Evolutionary conservation across 73 alveolate species (phyloP).

Genomic region (Paramecium tetraurelia): DNA sequence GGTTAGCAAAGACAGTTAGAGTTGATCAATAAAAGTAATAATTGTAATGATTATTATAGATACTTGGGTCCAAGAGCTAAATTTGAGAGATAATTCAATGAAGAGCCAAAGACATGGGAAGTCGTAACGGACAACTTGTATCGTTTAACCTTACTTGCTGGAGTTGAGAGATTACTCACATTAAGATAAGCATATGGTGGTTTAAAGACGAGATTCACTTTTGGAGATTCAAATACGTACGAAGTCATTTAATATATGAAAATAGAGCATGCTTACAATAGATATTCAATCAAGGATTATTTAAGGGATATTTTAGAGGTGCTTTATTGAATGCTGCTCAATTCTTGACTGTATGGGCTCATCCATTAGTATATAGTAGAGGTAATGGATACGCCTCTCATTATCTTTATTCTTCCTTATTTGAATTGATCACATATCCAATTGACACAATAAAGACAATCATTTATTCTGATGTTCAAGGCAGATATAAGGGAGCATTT

Average conservation of each 20-base stretch:
- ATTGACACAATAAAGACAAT: slow-evolving; percentile 58
- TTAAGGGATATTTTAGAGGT: slow-evolving; percentile 65
- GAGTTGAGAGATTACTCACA: slow-evolving; percentile 62
- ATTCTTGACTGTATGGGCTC: slow-evolving; percentile 37
- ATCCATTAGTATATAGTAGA: slow-evolving; percentile 48
- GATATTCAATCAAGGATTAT: slow-evolving; percentile 55
- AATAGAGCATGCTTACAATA: slow-evolving; percentile 43
- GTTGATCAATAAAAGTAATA: slow-evolving; percentile 15
- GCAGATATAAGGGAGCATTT: slow-evolving; percentile 55
- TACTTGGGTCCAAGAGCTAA: not conserved
- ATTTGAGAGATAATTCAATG: not conserved
- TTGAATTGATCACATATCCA: slow-evolving; percentile 55
- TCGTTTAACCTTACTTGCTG: slow-evolving; percentile 57
- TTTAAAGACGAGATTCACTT: slow-evolving; percentile 53
- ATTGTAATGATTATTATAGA: not conserved
- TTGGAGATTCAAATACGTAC: slow-evolving; percentile 53
- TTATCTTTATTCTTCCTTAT: not conserved
- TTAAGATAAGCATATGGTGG: slow-evolving; percentile 61
- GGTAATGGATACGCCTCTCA: slow-evolving; percentile 33
- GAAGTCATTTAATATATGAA: not conserved
- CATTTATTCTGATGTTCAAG: slow-evolving; percentile 39
- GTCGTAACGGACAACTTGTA: slow-evolving; percentile 50
- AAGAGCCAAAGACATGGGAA: slow-evolving; percentile 44
- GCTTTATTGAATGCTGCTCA: slow-evolving; percentile 44
- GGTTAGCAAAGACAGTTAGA: not conserved